A percentile compares a stretch with the other conserved stretches of the same genome.
Conservation (phyloP, 1,284 basidiomycete genomes). For the Stereum hirsutum region DNA sequence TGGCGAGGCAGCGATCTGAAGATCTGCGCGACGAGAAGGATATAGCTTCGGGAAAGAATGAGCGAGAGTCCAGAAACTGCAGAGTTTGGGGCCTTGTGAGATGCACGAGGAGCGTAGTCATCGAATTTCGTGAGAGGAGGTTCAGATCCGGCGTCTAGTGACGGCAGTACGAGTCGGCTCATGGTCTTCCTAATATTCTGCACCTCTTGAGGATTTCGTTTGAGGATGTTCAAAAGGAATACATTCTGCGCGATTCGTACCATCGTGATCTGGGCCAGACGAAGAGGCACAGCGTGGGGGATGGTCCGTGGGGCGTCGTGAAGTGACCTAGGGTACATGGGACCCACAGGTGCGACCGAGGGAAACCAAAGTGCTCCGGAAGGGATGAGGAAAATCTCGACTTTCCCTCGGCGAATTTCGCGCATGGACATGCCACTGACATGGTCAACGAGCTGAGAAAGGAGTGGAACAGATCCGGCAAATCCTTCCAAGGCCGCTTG, state of each 20-base stretch:
- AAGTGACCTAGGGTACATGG: constrained; percentile 49
- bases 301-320: constrained; percentile 27
- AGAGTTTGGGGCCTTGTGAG: constrained; percentile 10
- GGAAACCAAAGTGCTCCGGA: constrained; percentile 62
- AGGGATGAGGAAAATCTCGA: constrained; percentile 65
- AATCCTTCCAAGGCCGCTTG: constrained; percentile 40
- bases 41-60: constrained; percentile 58
- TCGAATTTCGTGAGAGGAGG: constrained; percentile 29
- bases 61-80: constrained; percentile 33
- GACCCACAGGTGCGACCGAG: constrained; percentile 35
- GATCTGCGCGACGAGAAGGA: constrained; percentile 61
- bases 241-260: constrained; percentile 68
- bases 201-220: constrained; percentile 62
- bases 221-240: constrained; percentile 56
- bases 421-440: constrained; percentile 68
- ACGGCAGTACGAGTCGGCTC: constrained; percentile 50
- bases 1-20: constrained; percentile 72
- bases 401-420: constrained; percentile 67
- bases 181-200: constrained; percentile 65
- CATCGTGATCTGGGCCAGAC: constrained; percentile 48
- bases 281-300: constrained; percentile 32
- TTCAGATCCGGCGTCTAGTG: constrained; percentile 24
- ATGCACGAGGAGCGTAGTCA: constrained; percentile 29
- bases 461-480: constrained; percentile 43
- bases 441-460: constrained; percentile 49